Evolutionary conservation across 352 stramenopile species (phyloP).

Genomic region (Pilasporangium apinafurcum): DNA sequence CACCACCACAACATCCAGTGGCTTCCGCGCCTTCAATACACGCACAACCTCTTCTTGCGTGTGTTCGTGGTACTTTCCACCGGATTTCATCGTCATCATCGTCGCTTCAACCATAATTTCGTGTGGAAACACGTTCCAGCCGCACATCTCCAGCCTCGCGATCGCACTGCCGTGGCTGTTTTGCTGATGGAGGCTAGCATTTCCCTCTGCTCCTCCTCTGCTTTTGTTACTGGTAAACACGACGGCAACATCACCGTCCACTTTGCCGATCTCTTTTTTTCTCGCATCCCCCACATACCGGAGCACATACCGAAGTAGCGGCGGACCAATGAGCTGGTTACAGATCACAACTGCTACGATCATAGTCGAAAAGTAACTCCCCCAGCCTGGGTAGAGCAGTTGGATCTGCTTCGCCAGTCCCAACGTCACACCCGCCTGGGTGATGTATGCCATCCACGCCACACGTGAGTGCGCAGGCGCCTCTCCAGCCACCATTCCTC

Average conservation of each 20-base stretch:
- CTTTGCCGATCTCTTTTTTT: slow-evolving; percentile 51
- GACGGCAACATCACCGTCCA: slow-evolving; percentile 41
- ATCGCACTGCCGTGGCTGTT: slow-evolving; percentile 26
- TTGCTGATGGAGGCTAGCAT: too few species aligned
- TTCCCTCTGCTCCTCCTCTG: too few species aligned
- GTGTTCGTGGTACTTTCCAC: slow-evolving; percentile 7
- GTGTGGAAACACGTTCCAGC: slow-evolving; percentile 47
- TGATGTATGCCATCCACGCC: slow-evolving; percentile 75
- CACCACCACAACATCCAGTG: slow-evolving; percentile 48
- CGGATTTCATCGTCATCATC: slow-evolving; percentile 9
- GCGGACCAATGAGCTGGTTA: slow-evolving; percentile 59
- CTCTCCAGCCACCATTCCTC: slow-evolving; percentile 36
- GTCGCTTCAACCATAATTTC: slow-evolving; percentile 23
- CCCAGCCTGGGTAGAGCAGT: slow-evolving; percentile 61
- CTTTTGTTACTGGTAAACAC: slow-evolving; percentile 21
- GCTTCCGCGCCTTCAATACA: slow-evolving; percentile 22
- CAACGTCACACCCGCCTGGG: slow-evolving; percentile 58
- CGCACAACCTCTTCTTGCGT: slow-evolving; percentile 17
- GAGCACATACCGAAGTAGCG: slow-evolving; percentile 49
- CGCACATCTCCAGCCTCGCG: slow-evolving; percentile 44
- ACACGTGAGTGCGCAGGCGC: slow-evolving; percentile 33
- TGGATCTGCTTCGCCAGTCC: slow-evolving; percentile 70
- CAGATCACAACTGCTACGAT: slow-evolving; percentile 68
- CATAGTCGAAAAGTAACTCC: slow-evolving; percentile 67
- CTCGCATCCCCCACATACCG: slow-evolving; percentile 44